These are phyloP conservation scores for Russula griseocarnosa DNA, from an alignment of 768 basidiomycete genomes.

Conservation along the genomic window DNA sequence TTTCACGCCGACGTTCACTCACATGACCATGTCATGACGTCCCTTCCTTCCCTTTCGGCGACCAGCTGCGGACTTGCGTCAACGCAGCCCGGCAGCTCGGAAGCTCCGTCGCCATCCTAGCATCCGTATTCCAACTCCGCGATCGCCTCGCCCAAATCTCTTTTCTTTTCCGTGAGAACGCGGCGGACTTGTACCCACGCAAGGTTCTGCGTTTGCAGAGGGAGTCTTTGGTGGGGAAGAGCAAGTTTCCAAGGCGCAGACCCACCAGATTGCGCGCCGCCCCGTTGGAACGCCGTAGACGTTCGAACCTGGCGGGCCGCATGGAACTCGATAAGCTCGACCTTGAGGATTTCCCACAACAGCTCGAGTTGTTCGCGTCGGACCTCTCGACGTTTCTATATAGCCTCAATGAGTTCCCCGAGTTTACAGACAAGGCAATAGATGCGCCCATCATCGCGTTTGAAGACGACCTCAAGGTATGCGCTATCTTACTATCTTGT, in stretches of 20 bases:
- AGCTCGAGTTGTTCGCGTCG: slow-evolving; percentile 57
- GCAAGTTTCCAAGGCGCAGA: slow-evolving; percentile 36
- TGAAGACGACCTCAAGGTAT: slow-evolving; percentile 64
- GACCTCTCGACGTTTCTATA: slow-evolving; percentile 65
- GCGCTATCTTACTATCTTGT: slow-evolving; percentile 5
- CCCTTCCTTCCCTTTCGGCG: too few relatives aligned
- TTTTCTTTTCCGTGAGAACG: slow-evolving; percentile 70
- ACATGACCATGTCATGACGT: slow-evolving; percentile 10
- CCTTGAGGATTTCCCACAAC: slow-evolving; percentile 61
- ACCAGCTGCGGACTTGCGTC: slow-evolving; percentile 67
- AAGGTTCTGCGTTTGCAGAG: slow-evolving; percentile 49
- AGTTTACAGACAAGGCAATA: slow-evolving; percentile 68
- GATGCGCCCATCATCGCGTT: slow-evolving; percentile 65
- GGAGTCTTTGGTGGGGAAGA: slow-evolving; percentile 40
- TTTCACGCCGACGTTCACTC: slow-evolving; percentile 12
- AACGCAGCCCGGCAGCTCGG: slow-evolving; percentile 77
- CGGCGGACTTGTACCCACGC: slow-evolving; percentile 67
- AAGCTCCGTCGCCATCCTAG: slow-evolving; percentile 71
- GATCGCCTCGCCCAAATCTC: slow-evolving; percentile 64
- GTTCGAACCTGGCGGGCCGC: slow-evolving; percentile 35
- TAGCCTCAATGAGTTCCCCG: slow-evolving; percentile 74
- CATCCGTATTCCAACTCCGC: slow-evolving; percentile 68
- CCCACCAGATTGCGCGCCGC: slow-evolving; percentile 34
- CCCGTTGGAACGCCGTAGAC: slow-evolving; percentile 44
- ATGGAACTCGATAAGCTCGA: slow-evolving; percentile 56